Percentiles rank a stretch among this genome's conserved stretches.
These are phyloP conservation scores for Anthracocystis walkeri DNA, from an alignment of 1,284 basidiomycete species.

Conservation along the genomic window DNA sequence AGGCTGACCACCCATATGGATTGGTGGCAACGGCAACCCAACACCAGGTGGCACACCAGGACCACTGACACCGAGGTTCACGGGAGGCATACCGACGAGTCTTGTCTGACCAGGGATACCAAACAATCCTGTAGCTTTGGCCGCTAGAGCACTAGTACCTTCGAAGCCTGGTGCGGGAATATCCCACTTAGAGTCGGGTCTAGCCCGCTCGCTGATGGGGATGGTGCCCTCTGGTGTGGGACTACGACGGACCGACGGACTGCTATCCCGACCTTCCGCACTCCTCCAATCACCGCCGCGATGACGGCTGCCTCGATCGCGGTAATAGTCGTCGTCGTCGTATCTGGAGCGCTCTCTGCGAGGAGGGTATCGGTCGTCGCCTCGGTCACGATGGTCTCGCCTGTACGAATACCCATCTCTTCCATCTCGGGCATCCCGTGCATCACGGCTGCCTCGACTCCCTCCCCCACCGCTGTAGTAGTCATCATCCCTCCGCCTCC, in stretches of 20 bases:
- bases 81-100: conserved; percentile 73
- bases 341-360: conserved; percentile 39
- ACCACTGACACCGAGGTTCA: conserved; percentile 44
- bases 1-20: conserved; percentile 72
- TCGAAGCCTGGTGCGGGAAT: conserved; percentile 94
- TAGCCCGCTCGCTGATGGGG: conserved; percentile 84
- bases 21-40: conserved; percentile 75
- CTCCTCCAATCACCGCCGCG: conserved; percentile 70
- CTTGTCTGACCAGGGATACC: conserved; percentile 90
- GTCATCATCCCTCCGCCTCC: conserved; percentile 52
- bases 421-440: conserved; percentile 17
- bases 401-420: conserved; percentile 24
- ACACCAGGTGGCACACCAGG: conserved; percentile 46
- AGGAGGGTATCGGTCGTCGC: conserved; percentile 36
- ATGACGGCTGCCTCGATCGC: conserved; percentile 71
- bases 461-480: conserved; percentile 28
- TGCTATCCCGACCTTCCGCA: conserved; percentile 63
- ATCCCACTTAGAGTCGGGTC: conserved; percentile 94
- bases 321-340: conserved; percentile 48
- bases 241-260: conserved; percentile 81
- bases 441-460: conserved; percentile 26
- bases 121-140: conserved; percentile 96
- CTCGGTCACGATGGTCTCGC: conserved; percentile 27
- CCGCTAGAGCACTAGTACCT: conserved; percentile 91
- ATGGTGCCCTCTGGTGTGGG: conserved; percentile 89